These are phyloP conservation scores for Mucor racemosus DNA, from an alignment of 371 early-diverging fungal genomes.

Conservation along the genomic window DNA sequence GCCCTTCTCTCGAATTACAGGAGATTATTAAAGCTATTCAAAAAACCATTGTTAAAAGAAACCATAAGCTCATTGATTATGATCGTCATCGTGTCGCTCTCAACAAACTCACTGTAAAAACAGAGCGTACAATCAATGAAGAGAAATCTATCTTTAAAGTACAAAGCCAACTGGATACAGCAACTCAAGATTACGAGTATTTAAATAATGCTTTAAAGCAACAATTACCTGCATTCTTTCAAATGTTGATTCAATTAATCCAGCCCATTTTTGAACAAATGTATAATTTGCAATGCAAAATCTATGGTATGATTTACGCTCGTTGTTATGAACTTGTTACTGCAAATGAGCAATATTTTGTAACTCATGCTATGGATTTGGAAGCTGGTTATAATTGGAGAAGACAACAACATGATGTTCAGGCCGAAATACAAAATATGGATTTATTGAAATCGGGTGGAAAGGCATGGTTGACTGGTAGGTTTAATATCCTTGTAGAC, in stretches of 20 bases:
- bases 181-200: conserved; percentile 76
- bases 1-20: conserved; percentile 66
- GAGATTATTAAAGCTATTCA: conserved; percentile 66
- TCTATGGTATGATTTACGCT: conserved; percentile 61
- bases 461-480: conserved; percentile 47
- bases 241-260: conserved; percentile 61
- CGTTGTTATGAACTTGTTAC: conserved; percentile 57
- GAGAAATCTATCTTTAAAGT: conserved; percentile 71
- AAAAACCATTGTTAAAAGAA: conserved; percentile 73
- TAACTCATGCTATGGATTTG: conserved; percentile 40
- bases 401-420: conserved; percentile 31
- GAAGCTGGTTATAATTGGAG: conserved; percentile 43
- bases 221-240: conserved; percentile 73
- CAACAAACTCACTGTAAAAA: conserved; percentile 65
- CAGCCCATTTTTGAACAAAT: conserved; percentile 78
- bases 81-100: conserved; percentile 71
- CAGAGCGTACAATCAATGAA: conserved; percentile 64
- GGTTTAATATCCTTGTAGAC: background rate
- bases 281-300: conserved; percentile 71
- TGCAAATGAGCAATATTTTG: conserved; percentile 43
- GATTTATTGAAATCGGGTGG: conserved; percentile 51
- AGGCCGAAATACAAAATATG: conserved; percentile 41
- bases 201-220: conserved; percentile 70
- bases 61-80: conserved; percentile 81
- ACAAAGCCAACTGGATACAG: conserved; percentile 70